Base-by-base conservation (phyloP, 306 rosid species). In the Malus asiatica region DNA sequence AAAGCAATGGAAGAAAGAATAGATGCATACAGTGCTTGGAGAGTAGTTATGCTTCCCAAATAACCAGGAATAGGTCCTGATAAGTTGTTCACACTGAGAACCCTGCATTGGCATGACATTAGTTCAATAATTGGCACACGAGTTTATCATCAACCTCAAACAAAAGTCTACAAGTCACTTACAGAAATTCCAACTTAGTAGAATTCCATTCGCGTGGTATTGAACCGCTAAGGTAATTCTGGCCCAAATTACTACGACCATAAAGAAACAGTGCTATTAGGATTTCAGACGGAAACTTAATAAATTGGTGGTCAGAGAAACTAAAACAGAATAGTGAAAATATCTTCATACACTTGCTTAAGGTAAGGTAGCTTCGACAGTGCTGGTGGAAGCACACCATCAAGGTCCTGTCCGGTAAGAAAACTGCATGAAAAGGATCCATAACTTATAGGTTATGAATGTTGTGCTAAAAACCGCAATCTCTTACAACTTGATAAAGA, bases 341-440 rank as follows among this genome's bases (percentile, higher is more conserved):
- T 30, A 19, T 40, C 35, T n/a, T n/a, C 76, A 48, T 73, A 82
- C 82, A 73, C 53, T 22, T 4, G 8, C 29, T 74, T 22, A 32
- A 82, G 45, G 68, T 73, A 44, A 5, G 77, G 69, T 32, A 82
- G 58, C 74, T 78, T 82, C 8, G 23, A 79, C 45, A 82, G 44
- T 15, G 85, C 35, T 10, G 73, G 58, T 3, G 82, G 85, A 73
- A 82, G 82, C 72, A 69, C 82, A 40, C 85, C 85, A 73, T n/a
- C 76, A 40, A 82, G 85, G 27, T 82, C 79, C 46, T 78, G 82
- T 30, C 79, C 83, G 2, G 0, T 63, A 19, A 80, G 73, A 35
- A 0, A 3, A 13, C 76, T 80, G 70, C 83, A 46, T 12, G 4
- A 65, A 3, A 67, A 20, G 68, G 74, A 76, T 18, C 20, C 59